Conservation (phyloP, 257 asterid genomes). For the Nicotiana noctiflora region DNA sequence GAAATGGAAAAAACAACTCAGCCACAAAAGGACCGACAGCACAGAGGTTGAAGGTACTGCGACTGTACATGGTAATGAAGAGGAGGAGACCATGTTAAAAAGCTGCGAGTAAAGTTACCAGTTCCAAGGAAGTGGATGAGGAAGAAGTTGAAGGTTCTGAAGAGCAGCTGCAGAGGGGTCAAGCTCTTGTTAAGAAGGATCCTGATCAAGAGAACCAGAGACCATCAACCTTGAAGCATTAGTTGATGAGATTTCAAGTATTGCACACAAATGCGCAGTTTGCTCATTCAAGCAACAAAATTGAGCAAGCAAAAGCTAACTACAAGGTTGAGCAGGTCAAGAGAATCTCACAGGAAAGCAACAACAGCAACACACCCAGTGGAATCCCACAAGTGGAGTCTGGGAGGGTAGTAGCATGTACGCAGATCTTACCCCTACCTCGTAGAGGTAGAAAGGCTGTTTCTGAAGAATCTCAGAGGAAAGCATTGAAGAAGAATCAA, state of each 20-base stretch:
- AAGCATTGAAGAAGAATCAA: not conserved
- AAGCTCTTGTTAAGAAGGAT: not conserved
- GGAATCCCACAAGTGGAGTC: no score
- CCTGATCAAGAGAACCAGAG: not conserved
- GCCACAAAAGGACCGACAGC: slow-evolving; percentile 5
- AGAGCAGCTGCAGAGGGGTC: slow-evolving; percentile 9
- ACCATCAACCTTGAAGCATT: slow-evolving; percentile 14
- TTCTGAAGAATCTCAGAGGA: not conserved
- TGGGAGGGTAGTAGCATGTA: no score
- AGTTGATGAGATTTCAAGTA: slow-evolving; percentile 8
- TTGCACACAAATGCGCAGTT: slow-evolving; percentile 10
- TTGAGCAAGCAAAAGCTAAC: slow-evolving; percentile 9
- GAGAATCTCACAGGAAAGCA: not conserved
- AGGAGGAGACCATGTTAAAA: slow-evolving; percentile 11
- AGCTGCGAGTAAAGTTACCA: slow-evolving; percentile 12
- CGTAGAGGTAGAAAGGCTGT: no score
- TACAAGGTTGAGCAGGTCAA: not conserved
- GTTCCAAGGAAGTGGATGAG: slow-evolving; percentile 11
- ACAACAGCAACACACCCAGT: no score
- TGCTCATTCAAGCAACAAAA: slow-evolving; percentile 5
- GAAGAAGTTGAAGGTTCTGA: slow-evolving; percentile 12
- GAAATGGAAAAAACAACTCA: not conserved
- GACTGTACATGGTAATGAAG: slow-evolving; percentile 7
- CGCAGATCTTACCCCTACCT: no score
- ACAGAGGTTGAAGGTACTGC: slow-evolving; percentile 7